A percentile compares a stretch with the other conserved stretches of the same genome.
phyloP scores from a whole-genome alignment of 2,329 filamentous ascomycete genomes.

The Penicillium sp. region DNA sequence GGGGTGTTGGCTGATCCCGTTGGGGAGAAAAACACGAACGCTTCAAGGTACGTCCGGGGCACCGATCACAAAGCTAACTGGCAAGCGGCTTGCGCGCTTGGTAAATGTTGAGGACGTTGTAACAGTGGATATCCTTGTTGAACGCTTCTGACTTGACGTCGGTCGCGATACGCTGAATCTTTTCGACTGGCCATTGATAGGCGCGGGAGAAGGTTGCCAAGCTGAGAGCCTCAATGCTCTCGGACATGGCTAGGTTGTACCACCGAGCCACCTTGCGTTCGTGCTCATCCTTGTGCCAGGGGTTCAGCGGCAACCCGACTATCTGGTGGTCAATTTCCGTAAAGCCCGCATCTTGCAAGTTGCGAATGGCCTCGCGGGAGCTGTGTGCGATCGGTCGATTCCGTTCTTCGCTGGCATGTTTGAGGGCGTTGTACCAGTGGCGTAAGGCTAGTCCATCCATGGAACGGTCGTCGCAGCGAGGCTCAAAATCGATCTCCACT shows the following conservation, averaged over 20 bases:
- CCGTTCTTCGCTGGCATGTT: conserved; percentile 65
- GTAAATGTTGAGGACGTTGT: conserved; percentile 58
- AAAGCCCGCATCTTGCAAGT: conserved; percentile 73
- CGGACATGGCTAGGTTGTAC: conserved; percentile 78
- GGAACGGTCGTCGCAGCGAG: conserved; percentile 68
- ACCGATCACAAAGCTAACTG: conserved; percentile 5
- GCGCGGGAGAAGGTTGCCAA: conserved; percentile 71
- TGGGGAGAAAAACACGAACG: not conserved
- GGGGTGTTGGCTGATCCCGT: not conserved
- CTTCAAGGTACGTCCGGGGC: not conserved
- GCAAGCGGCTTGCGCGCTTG: conserved; percentile 41
- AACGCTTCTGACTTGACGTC: conserved; percentile 69
- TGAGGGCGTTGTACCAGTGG: conserved; percentile 70
- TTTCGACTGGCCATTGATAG: conserved; percentile 59
- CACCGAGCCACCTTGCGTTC: conserved; percentile 72
- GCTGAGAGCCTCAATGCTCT: conserved; percentile 72
- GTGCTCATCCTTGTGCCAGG: conserved; percentile 66
- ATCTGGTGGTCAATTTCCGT: conserved; percentile 72
- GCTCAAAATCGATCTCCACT: conserved; percentile 82
- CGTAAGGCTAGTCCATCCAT: conserved; percentile 57
- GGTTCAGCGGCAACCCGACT: conserved; percentile 71
- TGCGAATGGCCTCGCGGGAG: conserved; percentile 56
- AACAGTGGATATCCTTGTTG: conserved; percentile 67
- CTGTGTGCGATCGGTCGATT: conserved; percentile 67
- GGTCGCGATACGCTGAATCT: conserved; percentile 63